Conservation (phyloP, 1,284 basidiomycete genomes). For the Sporisorium exsertum region DNA sequence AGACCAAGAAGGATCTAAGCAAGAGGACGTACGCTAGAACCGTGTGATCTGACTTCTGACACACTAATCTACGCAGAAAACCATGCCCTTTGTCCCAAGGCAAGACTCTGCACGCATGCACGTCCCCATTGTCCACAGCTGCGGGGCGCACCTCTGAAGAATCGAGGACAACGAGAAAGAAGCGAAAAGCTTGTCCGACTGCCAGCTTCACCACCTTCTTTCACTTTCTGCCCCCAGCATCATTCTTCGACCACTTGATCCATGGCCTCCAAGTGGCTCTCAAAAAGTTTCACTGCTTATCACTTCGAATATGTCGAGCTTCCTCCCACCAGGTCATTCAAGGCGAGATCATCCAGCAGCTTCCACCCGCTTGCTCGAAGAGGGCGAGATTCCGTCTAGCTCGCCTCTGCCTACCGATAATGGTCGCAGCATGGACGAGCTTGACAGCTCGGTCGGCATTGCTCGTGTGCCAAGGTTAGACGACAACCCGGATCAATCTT, state of each 20-base stretch:
- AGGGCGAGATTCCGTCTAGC: background rate
- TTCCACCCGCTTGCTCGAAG: background rate
- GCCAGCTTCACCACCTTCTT: too few species aligned
- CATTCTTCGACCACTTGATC: background rate
- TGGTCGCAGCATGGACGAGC: background rate
- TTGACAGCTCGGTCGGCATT: background rate
- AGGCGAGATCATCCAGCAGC: too few species aligned
- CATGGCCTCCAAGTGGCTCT: background rate
- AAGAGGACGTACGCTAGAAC: background rate
- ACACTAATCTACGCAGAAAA: background rate
- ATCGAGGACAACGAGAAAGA: too few species aligned
- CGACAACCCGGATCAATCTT: background rate
- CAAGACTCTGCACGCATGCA: background rate
- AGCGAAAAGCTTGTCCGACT: too few species aligned
- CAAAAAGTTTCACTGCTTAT: conserved; percentile 1
- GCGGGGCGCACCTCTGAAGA: too few species aligned
- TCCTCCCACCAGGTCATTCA: too few species aligned
- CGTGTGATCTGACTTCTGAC: background rate
- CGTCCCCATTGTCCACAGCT: too few species aligned
- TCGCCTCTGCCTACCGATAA: background rate
- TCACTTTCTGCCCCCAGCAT: too few species aligned
- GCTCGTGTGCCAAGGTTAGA: background rate
- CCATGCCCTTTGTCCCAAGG: background rate
- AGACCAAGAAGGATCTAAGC: background rate
- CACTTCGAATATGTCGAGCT: background rate